These are phyloP conservation scores for Iberis pinnata DNA, from an alignment of 345 rosid genomes.

Conservation along the genomic window DNA sequence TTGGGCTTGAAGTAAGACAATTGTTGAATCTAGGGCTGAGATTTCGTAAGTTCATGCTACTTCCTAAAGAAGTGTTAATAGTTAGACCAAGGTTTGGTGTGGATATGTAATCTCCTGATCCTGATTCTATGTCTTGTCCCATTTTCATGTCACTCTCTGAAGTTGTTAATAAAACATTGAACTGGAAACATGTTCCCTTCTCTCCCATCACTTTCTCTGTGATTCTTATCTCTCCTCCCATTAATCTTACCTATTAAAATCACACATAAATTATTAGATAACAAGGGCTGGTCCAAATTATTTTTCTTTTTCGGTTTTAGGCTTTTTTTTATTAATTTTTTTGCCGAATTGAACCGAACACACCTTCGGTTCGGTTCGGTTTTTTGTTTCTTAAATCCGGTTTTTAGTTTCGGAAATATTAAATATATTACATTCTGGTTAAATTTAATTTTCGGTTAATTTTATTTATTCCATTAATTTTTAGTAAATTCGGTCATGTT, in stretches of 20 bases:
- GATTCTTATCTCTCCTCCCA: constrained; percentile 76
- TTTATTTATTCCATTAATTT: too few relatives aligned
- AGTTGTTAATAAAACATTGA: constrained; percentile 39
- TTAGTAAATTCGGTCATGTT: too few relatives aligned
- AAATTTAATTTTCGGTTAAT: too few relatives aligned
- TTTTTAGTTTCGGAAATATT: too few relatives aligned
- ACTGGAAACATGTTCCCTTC: constrained; percentile 68
- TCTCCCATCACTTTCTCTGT: constrained; percentile 46
- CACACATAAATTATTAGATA: too few relatives aligned
- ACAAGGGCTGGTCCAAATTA: too few relatives aligned
- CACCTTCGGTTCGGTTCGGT: too few relatives aligned
- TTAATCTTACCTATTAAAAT: constrained; percentile 47
- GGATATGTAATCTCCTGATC: constrained; percentile 17
- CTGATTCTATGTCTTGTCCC: constrained; percentile 24
- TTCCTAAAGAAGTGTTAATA: constrained; percentile 13
- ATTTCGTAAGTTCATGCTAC: constrained; percentile 19
- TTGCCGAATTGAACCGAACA: too few relatives aligned
- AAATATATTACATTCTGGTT: too few relatives aligned
- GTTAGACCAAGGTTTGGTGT: constrained; percentile 18
- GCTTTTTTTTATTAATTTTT: too few relatives aligned
- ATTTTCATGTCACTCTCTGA: constrained; percentile 3
- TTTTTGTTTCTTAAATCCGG: too few relatives aligned
- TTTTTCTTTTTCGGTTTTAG: too few relatives aligned
- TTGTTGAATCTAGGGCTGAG: constrained; percentile 34
- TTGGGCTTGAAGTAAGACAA: constrained; percentile 34